phyloP scores from a whole-genome alignment of 306 rosid species.

The Inga laurina region DNA sequence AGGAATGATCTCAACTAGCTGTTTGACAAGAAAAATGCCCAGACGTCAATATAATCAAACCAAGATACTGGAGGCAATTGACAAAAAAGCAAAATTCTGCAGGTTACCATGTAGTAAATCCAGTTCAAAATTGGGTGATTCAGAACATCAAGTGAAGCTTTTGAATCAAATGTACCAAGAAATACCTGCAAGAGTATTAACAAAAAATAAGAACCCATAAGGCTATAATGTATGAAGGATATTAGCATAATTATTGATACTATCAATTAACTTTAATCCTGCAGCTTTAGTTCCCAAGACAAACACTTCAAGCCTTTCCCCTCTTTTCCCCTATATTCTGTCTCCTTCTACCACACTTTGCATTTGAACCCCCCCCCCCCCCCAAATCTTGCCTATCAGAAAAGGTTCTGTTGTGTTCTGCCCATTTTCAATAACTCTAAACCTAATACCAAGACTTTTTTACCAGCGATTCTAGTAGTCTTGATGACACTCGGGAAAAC shows the following conservation, averaged over 20 bases:
- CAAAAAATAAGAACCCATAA: conserved; percentile 1
- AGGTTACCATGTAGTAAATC: conserved; percentile 82
- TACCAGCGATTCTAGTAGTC: background rate
- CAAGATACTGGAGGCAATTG: background rate
- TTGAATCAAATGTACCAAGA: conserved; percentile 70
- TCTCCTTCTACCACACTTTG: conserved; percentile 1
- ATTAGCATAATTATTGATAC: conserved; percentile 1
- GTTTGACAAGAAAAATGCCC: conserved; percentile 31
- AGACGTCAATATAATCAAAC: conserved; percentile 22
- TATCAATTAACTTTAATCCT: conserved; percentile 7
- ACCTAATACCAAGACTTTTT: background rate
- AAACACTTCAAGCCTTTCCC: background rate
- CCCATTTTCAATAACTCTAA: conserved; percentile 5
- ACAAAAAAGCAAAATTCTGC: conserved; percentile 25
- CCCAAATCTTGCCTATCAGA: conserved; percentile 15
- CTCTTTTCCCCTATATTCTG: conserved; percentile 12
- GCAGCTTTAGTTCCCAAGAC: conserved; percentile 12
- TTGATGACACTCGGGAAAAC: background rate
- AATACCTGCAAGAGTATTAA: conserved; percentile 58
- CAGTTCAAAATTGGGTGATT: conserved; percentile 49
- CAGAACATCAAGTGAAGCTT: conserved; percentile 85
- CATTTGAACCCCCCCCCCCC: conserved; percentile 18
- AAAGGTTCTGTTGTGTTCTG: conserved; percentile 8
- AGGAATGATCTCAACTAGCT: conserved; percentile 94
- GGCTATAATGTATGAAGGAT: conserved; percentile 17